Percentiles rank a stretch among this genome's conserved stretches.
Conservation (phyloP, 2,329 filamentous ascomycete genomes). For the Beauveria medogensis region DNA sequence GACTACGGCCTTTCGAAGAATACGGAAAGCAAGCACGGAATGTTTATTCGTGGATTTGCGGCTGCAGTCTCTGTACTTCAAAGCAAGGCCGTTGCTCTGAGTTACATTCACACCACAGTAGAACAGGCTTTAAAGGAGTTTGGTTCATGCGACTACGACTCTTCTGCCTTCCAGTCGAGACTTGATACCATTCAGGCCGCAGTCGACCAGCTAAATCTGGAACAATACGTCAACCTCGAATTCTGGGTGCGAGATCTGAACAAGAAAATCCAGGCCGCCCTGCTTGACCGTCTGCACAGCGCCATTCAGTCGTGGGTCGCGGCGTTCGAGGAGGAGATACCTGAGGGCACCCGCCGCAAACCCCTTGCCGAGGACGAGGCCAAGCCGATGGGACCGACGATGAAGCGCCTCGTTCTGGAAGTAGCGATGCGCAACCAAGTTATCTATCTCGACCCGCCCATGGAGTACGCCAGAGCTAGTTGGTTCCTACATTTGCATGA, state of each 20-base stretch:
- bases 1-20: constrained; percentile 42
- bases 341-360: constrained; percentile 46
- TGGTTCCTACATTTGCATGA: constrained; percentile 91
- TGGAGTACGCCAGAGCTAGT: constrained; percentile 83
- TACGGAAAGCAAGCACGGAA: constrained; percentile 85
- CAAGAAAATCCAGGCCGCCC: constrained; percentile 68
- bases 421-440: constrained; percentile 97
- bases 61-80: constrained; percentile 81
- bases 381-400: constrained; percentile 50
- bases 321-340: constrained; percentile 62
- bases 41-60: constrained; percentile 92
- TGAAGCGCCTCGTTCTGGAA: constrained; percentile 75
- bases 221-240: constrained; percentile 88
- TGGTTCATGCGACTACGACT: constrained; percentile 74
- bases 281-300: constrained; percentile 73
- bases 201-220: constrained; percentile 92
- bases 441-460: constrained; percentile 88
- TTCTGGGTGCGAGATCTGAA: constrained; percentile 90
- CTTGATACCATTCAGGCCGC: constrained; percentile 82
- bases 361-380: constrained; percentile 36
- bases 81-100: constrained; percentile 72
- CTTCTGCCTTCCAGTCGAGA: constrained; percentile 68
- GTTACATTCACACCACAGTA: constrained; percentile 68
- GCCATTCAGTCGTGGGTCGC: constrained; percentile 83
- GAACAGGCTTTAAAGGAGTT: constrained; percentile 80